Base-by-base conservation (phyloP, 306 rosid species). In the Adenanthera pavonina region DNA sequence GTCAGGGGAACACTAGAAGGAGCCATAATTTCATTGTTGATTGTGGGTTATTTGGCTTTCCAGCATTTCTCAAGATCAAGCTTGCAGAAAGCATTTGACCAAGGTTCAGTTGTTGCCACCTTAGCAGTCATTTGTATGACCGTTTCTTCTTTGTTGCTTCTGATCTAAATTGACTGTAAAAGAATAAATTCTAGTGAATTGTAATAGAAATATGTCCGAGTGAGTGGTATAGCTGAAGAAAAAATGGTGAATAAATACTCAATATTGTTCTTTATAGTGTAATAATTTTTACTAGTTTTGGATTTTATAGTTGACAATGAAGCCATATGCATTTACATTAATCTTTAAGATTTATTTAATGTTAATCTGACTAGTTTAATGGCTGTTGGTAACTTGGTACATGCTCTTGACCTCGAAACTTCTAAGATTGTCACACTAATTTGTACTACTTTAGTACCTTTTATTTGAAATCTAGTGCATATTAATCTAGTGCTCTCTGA, bases 51-150 rank as follows among this genome's bases (percentile, higher is more conserved):
- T 89, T 56, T 95, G 89, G 98, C 97, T 76, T 95, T 85, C 90
- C 98, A 92, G 85, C 99, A 95, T 91, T 93, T 95, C 92, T 87
- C 98, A 59, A 84, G 97, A 76, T 69, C 85, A 30, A 87, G 84
- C 86, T 79, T 95, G 84, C 89, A 68, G 87, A 87, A 83, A 75
- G 88, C 97, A 78, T 83, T 93, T 92, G 97, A 95, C 75, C 97
- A 85, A 86, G 95, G 97, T 88, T 88, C 99, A 82, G 82, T 95
- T 77, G 82, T 95, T 75, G 91, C 98, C 77, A 91, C 97, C 82
- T 8, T 89, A 84, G 96, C 97, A 60, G 75, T 92, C 82, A 57
- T 86, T 79, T 74, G 84, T 80, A 64, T 88, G 84, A 76, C 87
- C 53, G 80, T 75, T 74, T 78, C 71, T 65, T 89, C 98, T 70